phyloP scores from a whole-genome alignment of 208 protist genomes.

The Wallacemonas sp. region DNA sequence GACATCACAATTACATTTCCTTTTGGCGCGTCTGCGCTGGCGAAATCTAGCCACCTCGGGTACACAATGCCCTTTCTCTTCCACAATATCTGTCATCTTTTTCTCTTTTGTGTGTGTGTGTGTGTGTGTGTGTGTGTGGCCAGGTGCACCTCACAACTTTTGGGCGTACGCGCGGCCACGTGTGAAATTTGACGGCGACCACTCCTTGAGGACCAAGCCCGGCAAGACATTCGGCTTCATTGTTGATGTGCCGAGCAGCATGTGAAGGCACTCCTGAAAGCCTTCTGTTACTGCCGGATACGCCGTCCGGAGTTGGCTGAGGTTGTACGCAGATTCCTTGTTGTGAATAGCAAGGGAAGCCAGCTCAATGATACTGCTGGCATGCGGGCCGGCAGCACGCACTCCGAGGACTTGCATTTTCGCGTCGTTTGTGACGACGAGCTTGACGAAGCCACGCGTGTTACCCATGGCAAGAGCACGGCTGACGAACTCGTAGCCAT shows the following conservation, averaged over 20 bases:
- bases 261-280: conserved; percentile 90
- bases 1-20: too few species aligned
- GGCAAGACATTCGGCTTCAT: conserved; percentile 89
- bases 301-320: conserved; percentile 69
- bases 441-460: conserved; percentile 87
- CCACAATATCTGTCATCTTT: too few species aligned
- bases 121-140: too few species aligned
- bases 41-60: too few species aligned
- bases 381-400: conserved; percentile 81
- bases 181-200: conserved; percentile 71
- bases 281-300: conserved; percentile 86
- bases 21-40: too few species aligned
- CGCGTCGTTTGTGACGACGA: conserved; percentile 87
- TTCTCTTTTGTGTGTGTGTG: too few species aligned
- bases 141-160: not conserved
- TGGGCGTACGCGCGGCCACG: conserved; percentile 59
- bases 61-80: too few species aligned
- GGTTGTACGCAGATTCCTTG: conserved; percentile 64
- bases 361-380: conserved; percentile 87
- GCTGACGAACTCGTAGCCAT: conserved; percentile 86
- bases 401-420: conserved; percentile 91
- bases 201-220: conserved; percentile 69
- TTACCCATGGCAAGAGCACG: conserved; percentile 88
- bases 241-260: conserved; percentile 83
- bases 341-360: conserved; percentile 89